Conservation (phyloP, 1,139 yeast genomes). For the Keqinozyma sinolaborantium region DNA sequence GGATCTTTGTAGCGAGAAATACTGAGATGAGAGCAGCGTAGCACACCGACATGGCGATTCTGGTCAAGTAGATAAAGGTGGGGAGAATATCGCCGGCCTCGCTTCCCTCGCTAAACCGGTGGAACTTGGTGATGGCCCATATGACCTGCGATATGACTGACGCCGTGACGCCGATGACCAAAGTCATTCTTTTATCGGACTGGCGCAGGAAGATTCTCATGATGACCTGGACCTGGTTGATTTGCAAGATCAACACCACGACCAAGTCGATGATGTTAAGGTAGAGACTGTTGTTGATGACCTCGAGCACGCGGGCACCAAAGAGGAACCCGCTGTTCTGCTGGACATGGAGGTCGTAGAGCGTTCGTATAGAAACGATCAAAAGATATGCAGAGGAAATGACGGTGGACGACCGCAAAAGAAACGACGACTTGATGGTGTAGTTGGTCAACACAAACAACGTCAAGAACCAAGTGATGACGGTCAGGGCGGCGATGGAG, state of each 20-base stretch:
- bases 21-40: conserved; percentile 67
- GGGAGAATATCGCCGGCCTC: conserved; percentile 63
- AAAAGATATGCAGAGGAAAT: conserved; percentile 54
- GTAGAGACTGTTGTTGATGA: conserved; percentile 44
- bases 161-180: conserved; percentile 57
- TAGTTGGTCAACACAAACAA: conserved; percentile 61
- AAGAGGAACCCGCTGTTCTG: conserved; percentile 56
- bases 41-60: conserved; percentile 71
- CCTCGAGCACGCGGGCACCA: conserved; percentile 45
- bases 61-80: conserved; percentile 72
- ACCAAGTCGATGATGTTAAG: conserved; percentile 63
- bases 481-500: conserved; percentile 62
- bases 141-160: conserved; percentile 59
- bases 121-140: conserved; percentile 66
- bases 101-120: conserved; percentile 26
- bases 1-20: conserved; percentile 53
- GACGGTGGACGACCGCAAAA: conserved; percentile 42
- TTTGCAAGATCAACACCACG: conserved; percentile 56
- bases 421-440: conserved; percentile 50
- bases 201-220: conserved; percentile 71
- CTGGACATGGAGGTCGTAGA: conserved; percentile 43
- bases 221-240: conserved; percentile 74
- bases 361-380: conserved; percentile 46
- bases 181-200: conserved; percentile 64
- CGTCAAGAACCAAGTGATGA: conserved; percentile 62